These are phyloP conservation scores for Hymenoscyphus scutula DNA, from an alignment of 2,329 filamentous ascomycete genomes.

Conservation along the genomic window DNA sequence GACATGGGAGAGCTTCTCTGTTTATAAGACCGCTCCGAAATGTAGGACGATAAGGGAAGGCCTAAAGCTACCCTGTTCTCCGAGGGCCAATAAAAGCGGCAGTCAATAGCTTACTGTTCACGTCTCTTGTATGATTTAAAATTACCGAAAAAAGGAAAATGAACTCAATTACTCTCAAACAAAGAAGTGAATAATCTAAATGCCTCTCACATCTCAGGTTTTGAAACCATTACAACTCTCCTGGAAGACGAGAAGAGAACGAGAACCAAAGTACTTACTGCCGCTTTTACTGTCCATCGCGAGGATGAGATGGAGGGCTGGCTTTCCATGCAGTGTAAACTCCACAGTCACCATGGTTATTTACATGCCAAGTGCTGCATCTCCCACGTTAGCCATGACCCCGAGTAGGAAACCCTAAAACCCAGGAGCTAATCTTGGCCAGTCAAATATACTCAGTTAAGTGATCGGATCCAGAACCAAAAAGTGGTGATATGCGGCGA, in stretches of 20 bases:
- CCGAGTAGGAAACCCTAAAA: background rate
- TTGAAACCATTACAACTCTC: too few relatives aligned
- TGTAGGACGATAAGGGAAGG: slow-evolving; percentile 5
- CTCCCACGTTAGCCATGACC: background rate
- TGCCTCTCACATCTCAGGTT: too few relatives aligned
- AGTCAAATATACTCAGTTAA: background rate
- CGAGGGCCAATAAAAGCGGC: background rate
- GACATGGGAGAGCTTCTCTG: background rate
- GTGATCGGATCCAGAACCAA: background rate
- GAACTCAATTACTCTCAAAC: too few relatives aligned
- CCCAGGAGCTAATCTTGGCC: background rate
- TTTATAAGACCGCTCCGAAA: background rate
- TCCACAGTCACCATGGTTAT: background rate
- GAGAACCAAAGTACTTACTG: background rate
- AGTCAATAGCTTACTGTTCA: background rate
- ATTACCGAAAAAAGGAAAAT: background rate
- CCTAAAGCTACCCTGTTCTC: background rate
- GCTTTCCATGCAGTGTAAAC: background rate
- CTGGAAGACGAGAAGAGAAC: background rate
- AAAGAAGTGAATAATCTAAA: too few relatives aligned
- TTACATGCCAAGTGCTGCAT: background rate
- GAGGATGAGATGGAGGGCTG: background rate
- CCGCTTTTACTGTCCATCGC: background rate
- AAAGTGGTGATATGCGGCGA: background rate
- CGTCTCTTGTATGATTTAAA: background rate